A percentile compares a stretch with the other conserved stretches of the same genome.
Evolutionary conservation across 2,329 filamentous ascomycete species (phyloP).

Genomic region (Phialemonium atrogriseum): DNA sequence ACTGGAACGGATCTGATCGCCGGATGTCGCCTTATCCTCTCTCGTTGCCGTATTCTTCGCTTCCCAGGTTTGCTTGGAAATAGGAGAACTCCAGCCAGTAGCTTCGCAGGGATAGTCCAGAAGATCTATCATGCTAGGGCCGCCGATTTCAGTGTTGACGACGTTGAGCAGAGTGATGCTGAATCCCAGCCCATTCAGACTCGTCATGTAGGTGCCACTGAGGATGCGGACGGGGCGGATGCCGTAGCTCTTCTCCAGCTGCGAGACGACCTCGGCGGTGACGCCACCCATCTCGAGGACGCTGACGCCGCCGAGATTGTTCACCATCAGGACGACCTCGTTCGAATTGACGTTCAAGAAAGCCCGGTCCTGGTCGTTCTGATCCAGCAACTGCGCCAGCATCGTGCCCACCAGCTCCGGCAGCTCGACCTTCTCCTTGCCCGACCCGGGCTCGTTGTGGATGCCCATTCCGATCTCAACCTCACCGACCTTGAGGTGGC

Average conservation of each 20-base stretch:
- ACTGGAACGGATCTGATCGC: slow-evolving; percentile 29
- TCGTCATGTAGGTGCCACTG: slow-evolving; percentile 69
- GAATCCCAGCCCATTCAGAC: slow-evolving; percentile 68
- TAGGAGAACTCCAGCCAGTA: slow-evolving; percentile 59
- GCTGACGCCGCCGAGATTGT: slow-evolving; percentile 69
- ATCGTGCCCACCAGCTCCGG: slow-evolving; percentile 53
- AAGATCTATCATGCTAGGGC: slow-evolving; percentile 57
- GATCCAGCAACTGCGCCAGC: slow-evolving; percentile 61
- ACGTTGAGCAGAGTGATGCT: slow-evolving; percentile 64
- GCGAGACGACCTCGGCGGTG: slow-evolving; percentile 57
- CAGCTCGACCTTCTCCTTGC: slow-evolving; percentile 39
- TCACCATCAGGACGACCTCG: slow-evolving; percentile 62
- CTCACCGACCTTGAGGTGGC: slow-evolving; percentile 49
- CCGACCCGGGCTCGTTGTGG: slow-evolving; percentile 60
- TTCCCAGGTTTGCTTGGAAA: slow-evolving; percentile 57
- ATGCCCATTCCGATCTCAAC: slow-evolving; percentile 70
- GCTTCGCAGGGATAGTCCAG: slow-evolving; percentile 63
- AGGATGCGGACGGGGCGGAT: slow-evolving; percentile 59
- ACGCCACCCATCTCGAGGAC: slow-evolving; percentile 66
- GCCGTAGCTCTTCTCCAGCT: slow-evolving; percentile 47
- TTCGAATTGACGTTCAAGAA: slow-evolving; percentile 56
- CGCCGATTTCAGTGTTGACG: slow-evolving; percentile 47
- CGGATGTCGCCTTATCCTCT: slow-evolving; percentile 25
- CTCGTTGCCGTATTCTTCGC: slow-evolving; percentile 39
- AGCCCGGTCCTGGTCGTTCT: slow-evolving; percentile 58